Percentiles rank a stretch among this genome's conserved stretches.
These are phyloP conservation scores for Trichodelitschia bisporula DNA, from an alignment of 495 filamentous ascomycete species.

Conservation along the genomic window DNA sequence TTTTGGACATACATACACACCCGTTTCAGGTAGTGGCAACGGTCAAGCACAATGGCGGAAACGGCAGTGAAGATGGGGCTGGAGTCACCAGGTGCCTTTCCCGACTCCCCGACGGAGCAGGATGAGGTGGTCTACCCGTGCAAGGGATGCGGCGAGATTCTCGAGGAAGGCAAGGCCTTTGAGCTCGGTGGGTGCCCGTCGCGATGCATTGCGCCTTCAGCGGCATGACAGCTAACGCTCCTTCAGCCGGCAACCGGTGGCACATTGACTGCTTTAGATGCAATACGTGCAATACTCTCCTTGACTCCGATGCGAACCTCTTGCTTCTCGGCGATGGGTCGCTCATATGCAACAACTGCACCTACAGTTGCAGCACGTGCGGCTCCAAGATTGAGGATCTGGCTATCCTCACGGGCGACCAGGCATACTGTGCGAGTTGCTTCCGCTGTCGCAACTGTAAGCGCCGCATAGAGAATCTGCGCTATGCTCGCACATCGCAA, in stretches of 20 bases:
- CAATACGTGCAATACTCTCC: conserved; percentile 80
- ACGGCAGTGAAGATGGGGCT: too few species aligned
- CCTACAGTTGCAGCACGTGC: conserved; percentile 95
- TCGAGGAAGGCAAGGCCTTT: conserved; percentile 97
- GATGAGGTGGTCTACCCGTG: conserved; percentile 78
- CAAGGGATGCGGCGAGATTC: conserved; percentile 96
- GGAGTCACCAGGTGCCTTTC: conserved; percentile 38
- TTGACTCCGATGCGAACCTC: conserved; percentile 96
- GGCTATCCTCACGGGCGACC: conserved; percentile 91
- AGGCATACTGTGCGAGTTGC: conserved; percentile 95
- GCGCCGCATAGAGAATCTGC: conserved; percentile 90
- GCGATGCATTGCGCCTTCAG: not conserved
- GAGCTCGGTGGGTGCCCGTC: conserved; percentile 51
- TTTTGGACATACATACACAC: too few species aligned
- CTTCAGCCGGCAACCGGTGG: conserved; percentile 83
- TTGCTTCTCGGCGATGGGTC: conserved; percentile 93
- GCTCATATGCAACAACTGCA: conserved; percentile 97
- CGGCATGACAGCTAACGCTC: not conserved
- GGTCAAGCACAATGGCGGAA: too few species aligned
- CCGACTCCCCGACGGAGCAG: conserved; percentile 57
- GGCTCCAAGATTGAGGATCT: conserved; percentile 96
- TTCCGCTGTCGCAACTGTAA: conserved; percentile 98
- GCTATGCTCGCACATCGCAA: conserved; percentile 92
- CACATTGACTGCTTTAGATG: conserved; percentile 99
- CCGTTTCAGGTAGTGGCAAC: too few species aligned